Evolutionary conservation across 1,284 basidiomycete genomes (phyloP), one percentile per base, ranked within the genome.

Genomic region (Irpex sp.): DNA sequence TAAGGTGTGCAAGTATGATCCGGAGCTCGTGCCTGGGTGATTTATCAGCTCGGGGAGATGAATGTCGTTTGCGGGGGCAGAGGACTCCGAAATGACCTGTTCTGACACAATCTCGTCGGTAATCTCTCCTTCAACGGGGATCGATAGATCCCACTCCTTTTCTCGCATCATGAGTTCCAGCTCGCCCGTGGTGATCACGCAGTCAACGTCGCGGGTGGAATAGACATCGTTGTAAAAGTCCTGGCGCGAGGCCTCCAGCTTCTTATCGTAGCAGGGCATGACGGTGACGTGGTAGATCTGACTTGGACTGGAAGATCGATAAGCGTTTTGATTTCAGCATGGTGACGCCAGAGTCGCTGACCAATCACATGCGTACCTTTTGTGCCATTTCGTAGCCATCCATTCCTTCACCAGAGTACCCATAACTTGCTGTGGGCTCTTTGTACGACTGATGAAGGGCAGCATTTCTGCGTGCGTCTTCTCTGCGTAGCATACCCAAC

Each of bases 201-300:
- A 98, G 77, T 99, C 97, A 50, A 98, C 94, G 67, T 99, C 97
- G 62, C 95, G 84, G 5, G 93, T 94, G 67, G 86, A 81, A 76
- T 90, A 90, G 3, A 83, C 70, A 15, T 89, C 89, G 64, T 89
- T 88, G 74, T 93, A 93, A 74, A 97, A 98, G 73, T 97, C 95
- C 56, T 88, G 83, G 31, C 97, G 84, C 13, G 94, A 96, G 0
- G 97, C 97, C 78, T 99, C 97, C 31, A 99, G 88, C 75, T 99
- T 99, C 79, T 99, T 99, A 82, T 99, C 97, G 76, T 98, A 99
- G 77, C 97, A 99, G 0, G 97, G 96, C 96, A 99, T 99, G 49
- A 98, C 94, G 0, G 94, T 87, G 65, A 98, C 93, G 71, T 99
- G 97, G 75, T 98, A 99, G 60, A 98, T 85, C 69, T 93, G 81